phyloP scores from a whole-genome alignment of 352 stramenopile species.

The Globisporangium nunn region DNA sequence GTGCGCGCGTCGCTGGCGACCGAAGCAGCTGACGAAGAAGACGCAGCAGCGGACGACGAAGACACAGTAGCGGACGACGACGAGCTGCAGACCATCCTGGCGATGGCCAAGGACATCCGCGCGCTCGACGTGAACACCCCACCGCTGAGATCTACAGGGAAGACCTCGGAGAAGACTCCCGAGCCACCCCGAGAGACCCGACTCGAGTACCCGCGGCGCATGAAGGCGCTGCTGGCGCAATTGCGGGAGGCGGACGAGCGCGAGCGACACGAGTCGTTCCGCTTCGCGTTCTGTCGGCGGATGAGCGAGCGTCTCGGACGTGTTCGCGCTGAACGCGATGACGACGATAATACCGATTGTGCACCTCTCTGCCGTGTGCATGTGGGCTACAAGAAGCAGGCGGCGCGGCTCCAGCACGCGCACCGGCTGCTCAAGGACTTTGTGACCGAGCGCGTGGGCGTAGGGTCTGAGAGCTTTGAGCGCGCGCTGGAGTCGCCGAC shows the following conservation, averaged over 20 bases:
- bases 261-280: conserved; percentile 29
- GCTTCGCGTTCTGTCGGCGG: conserved; percentile 38
- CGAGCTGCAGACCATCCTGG: conserved; percentile 23
- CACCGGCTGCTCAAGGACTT: conserved; percentile 29
- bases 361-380: conserved; percentile 17
- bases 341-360: no score
- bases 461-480: conserved; percentile 19
- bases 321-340: background rate
- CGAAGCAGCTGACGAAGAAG: background rate
- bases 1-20: conserved; percentile 25
- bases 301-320: conserved; percentile 35
- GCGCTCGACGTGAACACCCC: background rate
- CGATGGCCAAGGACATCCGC: conserved; percentile 22
- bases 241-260: conserved; percentile 22
- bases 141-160: no score
- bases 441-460: conserved; percentile 22
- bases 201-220: conserved; percentile 42
- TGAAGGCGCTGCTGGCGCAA: conserved; percentile 37
- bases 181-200: conserved; percentile 1
- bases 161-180: background rate
- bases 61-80: conserved; percentile 1
- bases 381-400: conserved; percentile 24
- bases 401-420: conserved; percentile 23
- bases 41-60: background rate
- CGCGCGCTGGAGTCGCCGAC: conserved; percentile 21